Evolutionary conservation across 2,329 filamentous ascomycete genomes (phyloP), one percentile per base, ranked within the genome.

Genomic region (Colletotrichum theobromicola): DNA sequence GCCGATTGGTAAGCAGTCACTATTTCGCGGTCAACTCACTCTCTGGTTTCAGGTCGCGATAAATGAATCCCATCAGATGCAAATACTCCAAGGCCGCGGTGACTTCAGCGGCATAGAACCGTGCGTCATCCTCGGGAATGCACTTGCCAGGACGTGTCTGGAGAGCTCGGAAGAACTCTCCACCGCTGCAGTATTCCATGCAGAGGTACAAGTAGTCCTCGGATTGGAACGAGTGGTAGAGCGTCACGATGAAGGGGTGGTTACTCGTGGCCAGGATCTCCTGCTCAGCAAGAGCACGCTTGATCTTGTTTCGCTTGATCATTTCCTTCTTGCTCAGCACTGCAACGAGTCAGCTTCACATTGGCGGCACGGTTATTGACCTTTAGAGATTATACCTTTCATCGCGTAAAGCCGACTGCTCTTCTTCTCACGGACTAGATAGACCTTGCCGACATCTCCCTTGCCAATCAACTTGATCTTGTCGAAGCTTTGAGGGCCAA

Each of bases 221-320:
- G 2, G 97, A 99, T 84, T 99, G 97, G 89, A 99, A 99, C 0
- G 96, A 98, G 86, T 99, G 97, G 83, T 98, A 99, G 4, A 99
- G 89, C 1, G 97, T 99, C 76, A 99, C 97, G 82, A 99, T 99
- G 84, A 99, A 99, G 0, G 97, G 97, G 81, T 99, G 97, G 80
- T 99, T 99, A 88, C 96, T 98, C 55, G 97, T 99, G 10, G 97
- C 97, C 68, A 99, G 88, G 77, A 99, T 99, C 84, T 99, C 97
- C 83, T 98, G 97, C 86, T 99, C 97, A 46, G 97, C 97, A 79
- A 99, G 89, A 16, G 97, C 97, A 82, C 97, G 93, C 90, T 99
- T 99, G 87, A 99, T 99, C 90, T 99, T 99, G 89, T 99, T 99
- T 73, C 97, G 94, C 88, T 99, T 99, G 85, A 99, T 99, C 97